These are phyloP conservation scores for Kwoniella dejecticola DNA, from an alignment of 768 basidiomycete species.

Conservation along the genomic window DNA sequence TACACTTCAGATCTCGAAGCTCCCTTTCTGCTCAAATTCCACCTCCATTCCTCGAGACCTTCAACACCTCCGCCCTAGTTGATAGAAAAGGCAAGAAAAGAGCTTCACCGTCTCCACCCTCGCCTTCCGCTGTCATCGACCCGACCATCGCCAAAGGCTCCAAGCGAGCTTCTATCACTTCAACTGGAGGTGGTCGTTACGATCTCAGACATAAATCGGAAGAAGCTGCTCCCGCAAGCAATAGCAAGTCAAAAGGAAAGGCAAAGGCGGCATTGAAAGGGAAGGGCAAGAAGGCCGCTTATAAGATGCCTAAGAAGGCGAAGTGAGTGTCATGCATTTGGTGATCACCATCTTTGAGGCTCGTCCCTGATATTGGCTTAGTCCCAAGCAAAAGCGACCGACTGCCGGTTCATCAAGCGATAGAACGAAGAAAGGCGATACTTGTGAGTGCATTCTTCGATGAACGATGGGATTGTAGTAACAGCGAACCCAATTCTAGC, in stretches of 20 bases:
- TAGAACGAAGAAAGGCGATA: slow-evolving; percentile 46
- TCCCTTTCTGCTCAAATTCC: not conserved
- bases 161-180: slow-evolving; percentile 62
- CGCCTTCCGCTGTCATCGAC: slow-evolving; percentile 60
- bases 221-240: slow-evolving; percentile 60
- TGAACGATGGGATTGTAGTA: too few relatives aligned
- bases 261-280: slow-evolving; percentile 58
- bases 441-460: slow-evolving; percentile 19
- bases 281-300: slow-evolving; percentile 57
- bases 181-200: slow-evolving; percentile 19
- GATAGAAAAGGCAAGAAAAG: slow-evolving; percentile 84
- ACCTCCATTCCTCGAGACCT: not conserved
- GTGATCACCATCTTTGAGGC: too few relatives aligned
- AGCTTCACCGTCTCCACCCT: slow-evolving; percentile 61
- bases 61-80: not conserved
- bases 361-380: not conserved
- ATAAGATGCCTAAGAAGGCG: slow-evolving; percentile 43
- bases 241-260: slow-evolving; percentile 33
- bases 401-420: slow-evolving; percentile 22
- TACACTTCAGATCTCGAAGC: slow-evolving; percentile 3
- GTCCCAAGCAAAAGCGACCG: slow-evolving; percentile 25
- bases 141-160: slow-evolving; percentile 57
- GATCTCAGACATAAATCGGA: slow-evolving; percentile 18
- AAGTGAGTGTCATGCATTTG: slow-evolving; percentile 8
- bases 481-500: slow-evolving; percentile 25